These are phyloP conservation scores for Sphagnurus paluster DNA, from an alignment of 1,284 basidiomycete genomes.

Conservation along the genomic window DNA sequence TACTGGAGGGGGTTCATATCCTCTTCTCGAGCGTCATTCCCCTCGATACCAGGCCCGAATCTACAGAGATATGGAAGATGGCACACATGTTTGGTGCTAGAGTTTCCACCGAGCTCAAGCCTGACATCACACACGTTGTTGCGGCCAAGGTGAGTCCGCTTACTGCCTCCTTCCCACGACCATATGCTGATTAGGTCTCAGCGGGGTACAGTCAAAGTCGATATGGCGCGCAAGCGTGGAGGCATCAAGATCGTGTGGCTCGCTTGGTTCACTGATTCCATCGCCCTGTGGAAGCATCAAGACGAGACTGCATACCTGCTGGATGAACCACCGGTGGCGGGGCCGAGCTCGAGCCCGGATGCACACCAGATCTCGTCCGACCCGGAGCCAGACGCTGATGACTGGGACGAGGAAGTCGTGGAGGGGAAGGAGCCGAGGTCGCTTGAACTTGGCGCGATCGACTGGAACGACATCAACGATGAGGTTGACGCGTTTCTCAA, in stretches of 20 bases:
- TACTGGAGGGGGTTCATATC: slow-evolving; percentile 77
- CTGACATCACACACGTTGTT: slow-evolving; percentile 87
- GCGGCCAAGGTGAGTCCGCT: slow-evolving; percentile 68
- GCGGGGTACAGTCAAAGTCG: slow-evolving; percentile 90
- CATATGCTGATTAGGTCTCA: slow-evolving; percentile 29
- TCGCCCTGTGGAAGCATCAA: slow-evolving; percentile 78
- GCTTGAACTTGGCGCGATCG: slow-evolving; percentile 54
- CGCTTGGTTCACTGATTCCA: slow-evolving; percentile 85
- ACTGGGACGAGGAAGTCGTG: slow-evolving; percentile 50
- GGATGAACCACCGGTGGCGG: slow-evolving; percentile 42
- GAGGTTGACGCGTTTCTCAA: slow-evolving; percentile 88
- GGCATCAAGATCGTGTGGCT: slow-evolving; percentile 84
- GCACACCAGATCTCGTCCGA: slow-evolving; percentile 63
- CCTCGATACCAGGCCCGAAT: slow-evolving; percentile 75
- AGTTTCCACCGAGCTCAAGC: slow-evolving; percentile 69
- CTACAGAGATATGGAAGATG: slow-evolving; percentile 86
- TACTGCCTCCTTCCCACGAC: slow-evolving; percentile 4
- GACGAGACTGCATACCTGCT: slow-evolving; percentile 74
- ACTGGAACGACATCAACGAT: slow-evolving; percentile 81
- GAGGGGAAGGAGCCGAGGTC: slow-evolving; percentile 30
- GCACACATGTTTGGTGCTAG: slow-evolving; percentile 88
- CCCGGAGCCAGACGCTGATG: slow-evolving; percentile 65
- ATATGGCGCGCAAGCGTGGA: slow-evolving; percentile 69
- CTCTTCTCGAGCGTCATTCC: slow-evolving; percentile 95
- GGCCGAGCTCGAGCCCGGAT: slow-evolving; percentile 47